Evolutionary conservation across 2,329 filamentous ascomycete genomes (phyloP), one percentile per base, ranked within the genome.

Genomic region (Neophaeococcomyces mojaviensis): DNA sequence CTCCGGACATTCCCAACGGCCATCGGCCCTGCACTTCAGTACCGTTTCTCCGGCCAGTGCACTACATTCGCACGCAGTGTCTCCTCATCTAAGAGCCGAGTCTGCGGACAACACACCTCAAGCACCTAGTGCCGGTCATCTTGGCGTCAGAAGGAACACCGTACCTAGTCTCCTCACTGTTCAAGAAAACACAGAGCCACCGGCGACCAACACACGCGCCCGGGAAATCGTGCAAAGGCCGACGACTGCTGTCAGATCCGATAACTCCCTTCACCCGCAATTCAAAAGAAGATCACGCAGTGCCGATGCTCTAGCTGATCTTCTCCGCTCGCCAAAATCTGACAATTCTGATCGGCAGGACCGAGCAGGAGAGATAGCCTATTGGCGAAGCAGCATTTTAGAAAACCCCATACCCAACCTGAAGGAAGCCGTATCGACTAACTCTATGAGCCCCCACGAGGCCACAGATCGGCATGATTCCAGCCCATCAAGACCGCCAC

Each of bases 271-370:
- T 32, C 56, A 15, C 7, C 26, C 28, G 8, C 33, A 35, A 13
- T 10, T 28, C 33, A 68, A 68, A 41, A 61, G 69, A 39, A 62
- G 70, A 19, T 73, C 70, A 7, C 62, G 66, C 44, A 73, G 70
- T 51, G 67, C 65, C 18, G 63, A 61, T 44, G 67, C 61, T 7
- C 58, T 71, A 26, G 62, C 62, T 20, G 57, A 65, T 10, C 53
- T 64, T 31, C 15, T 49, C 9, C 46, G 34, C 12, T 59, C 59
- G 16, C 59, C 55, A 30, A 57, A 62, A 19, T 60, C 59, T 24
- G 64, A 68, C 57, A 63, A 63, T 10, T 61, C 66, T 8, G 63
- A 65, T 12, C 61, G 64, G 45, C 60, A 65, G 30, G 58, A 64
- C 28, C 65, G 64, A 24, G 69, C 64, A 31, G 58, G 63, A 28